phyloP scores from a whole-genome alignment of 805 yeast species.

The Myxozyma neglecta region DNA sequence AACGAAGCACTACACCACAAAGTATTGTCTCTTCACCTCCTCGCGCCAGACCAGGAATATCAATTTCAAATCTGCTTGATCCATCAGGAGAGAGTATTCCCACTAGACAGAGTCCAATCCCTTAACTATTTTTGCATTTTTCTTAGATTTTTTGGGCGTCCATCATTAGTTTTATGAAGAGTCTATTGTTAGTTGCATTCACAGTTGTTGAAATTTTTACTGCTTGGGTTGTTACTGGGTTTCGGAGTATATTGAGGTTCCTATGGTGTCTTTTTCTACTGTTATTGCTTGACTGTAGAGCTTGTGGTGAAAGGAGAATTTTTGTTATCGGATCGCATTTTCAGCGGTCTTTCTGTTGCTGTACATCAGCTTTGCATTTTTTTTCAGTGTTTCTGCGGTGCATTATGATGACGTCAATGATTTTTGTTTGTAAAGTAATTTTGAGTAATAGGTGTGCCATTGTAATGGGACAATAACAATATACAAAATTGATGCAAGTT shows the following conservation, averaged over 20 bases:
- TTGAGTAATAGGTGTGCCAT: neutral
- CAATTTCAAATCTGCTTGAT: slow-evolving; percentile 19
- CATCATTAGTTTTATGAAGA: neutral
- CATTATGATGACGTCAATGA: neutral
- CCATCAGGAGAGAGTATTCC: slow-evolving; percentile 19
- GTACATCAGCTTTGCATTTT: neutral
- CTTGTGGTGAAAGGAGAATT: no score
- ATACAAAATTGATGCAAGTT: no score
- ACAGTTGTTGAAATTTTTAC: no score
- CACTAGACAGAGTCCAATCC: neutral
- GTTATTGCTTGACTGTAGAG: no score
- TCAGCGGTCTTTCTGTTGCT: neutral
- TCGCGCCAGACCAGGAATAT: slow-evolving; percentile 8
- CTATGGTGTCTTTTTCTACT: no score
- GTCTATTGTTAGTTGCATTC: neutral
- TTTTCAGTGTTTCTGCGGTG: neutral
- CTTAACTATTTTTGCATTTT: neutral
- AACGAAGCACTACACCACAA: neutral
- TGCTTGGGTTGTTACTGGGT: no score
- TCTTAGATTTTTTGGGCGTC: neutral
- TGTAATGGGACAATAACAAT: neutral
- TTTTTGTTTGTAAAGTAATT: neutral
- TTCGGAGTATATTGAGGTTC: no score
- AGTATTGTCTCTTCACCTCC: neutral
- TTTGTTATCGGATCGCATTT: neutral